phyloP scores from a whole-genome alignment of 169 alveolate species.

The Amoebophrya sp. region DNA sequence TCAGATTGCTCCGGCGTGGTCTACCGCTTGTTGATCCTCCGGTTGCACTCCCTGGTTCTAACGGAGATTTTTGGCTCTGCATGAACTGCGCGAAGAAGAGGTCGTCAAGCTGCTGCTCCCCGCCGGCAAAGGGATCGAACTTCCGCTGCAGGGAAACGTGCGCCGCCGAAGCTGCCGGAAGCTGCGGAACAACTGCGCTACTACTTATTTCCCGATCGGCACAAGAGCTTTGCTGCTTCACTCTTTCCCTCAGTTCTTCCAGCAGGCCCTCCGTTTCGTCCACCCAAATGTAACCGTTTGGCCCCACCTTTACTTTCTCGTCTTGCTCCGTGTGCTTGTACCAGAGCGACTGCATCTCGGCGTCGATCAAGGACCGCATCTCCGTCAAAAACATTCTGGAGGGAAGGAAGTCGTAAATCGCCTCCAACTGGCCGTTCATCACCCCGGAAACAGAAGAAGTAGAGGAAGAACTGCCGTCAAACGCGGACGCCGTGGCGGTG shows the following conservation, averaged over 20 bases:
- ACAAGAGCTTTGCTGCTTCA: not conserved
- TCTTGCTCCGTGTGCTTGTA: not conserved
- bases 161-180: no score
- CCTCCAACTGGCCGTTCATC: no score
- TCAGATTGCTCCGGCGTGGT: conserved; percentile 44
- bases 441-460: no score
- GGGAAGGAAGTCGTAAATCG: not conserved
- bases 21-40: no score
- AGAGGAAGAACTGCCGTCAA: no score
- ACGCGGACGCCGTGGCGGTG: no score
- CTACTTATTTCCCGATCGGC: not conserved
- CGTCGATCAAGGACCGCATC: not conserved
- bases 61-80: no score
- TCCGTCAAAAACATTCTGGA: not conserved
- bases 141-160: not conserved
- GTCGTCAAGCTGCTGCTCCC: not conserved
- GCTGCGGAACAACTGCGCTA: not conserved
- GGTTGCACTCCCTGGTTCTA: no score
- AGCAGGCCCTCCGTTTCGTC: not conserved
- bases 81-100: no score
- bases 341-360: not conserved
- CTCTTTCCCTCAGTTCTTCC: not conserved
- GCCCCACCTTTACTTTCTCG: not conserved
- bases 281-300: not conserved
- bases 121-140: not conserved